phyloP scores from a whole-genome alignment of 2,329 filamentous ascomycete species.

The Epichloe elymi region DNA sequence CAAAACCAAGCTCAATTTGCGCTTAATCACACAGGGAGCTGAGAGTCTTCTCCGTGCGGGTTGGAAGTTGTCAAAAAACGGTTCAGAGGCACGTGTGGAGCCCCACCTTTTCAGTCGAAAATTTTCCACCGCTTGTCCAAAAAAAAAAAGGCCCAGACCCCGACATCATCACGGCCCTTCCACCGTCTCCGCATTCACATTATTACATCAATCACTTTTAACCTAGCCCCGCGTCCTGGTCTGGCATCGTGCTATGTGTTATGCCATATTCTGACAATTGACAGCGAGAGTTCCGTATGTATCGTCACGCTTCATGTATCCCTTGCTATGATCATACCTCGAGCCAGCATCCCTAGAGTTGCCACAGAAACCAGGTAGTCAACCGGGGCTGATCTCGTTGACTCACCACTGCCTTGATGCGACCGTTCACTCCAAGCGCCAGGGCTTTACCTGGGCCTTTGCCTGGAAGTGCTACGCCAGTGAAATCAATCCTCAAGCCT shows the following conservation, averaged over 20 bases:
- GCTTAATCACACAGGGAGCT: no score
- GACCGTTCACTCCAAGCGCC: conserved; percentile 22
- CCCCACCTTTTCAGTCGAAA: conserved; percentile 15
- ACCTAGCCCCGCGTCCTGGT: neutral
- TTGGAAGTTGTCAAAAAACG: neutral
- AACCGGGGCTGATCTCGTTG: neutral
- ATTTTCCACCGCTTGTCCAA: conserved; percentile 8
- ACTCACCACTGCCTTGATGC: conserved; percentile 10
- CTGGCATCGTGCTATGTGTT: neutral
- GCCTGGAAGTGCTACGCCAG: conserved; percentile 25
- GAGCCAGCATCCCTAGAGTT: conserved; percentile 1
- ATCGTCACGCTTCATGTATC: neutral
- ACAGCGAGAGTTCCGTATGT: neutral
- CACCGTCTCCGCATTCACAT: neutral
- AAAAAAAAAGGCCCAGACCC: conserved; percentile 3
- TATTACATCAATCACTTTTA: neutral
- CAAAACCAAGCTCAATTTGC: no score
- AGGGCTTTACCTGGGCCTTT: conserved; percentile 21
- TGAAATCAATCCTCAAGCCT: conserved; percentile 41
- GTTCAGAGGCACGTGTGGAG: conserved; percentile 16
- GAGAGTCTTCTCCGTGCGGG: no score
- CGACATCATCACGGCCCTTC: conserved; percentile 4
- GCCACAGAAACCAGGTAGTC: neutral
- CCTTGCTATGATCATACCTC: neutral
- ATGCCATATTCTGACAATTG: neutral